Percentiles rank a stretch among this genome's conserved stretches.
phyloP scores from a whole-genome alignment of 2,329 filamentous ascomycete genomes.

The Penicillium psychrosexuale region DNA sequence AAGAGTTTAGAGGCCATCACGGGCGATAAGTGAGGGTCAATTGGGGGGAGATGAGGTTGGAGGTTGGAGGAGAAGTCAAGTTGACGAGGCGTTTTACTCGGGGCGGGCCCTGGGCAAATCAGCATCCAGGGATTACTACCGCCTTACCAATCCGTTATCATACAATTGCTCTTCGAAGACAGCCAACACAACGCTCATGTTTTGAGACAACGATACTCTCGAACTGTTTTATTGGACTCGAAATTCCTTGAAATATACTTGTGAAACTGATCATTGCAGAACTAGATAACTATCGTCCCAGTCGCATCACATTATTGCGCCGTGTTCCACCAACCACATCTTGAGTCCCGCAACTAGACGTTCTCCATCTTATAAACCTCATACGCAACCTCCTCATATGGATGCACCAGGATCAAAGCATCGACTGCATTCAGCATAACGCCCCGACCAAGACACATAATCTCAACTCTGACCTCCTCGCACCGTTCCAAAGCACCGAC shows the following conservation, averaged over 20 bases:
- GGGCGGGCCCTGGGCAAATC: constrained; percentile 33
- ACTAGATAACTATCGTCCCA: background rate
- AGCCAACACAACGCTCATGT: background rate
- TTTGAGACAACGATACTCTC: background rate
- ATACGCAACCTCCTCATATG: constrained; percentile 47
- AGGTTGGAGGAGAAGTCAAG: constrained; percentile 28
- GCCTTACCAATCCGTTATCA: constrained; percentile 15
- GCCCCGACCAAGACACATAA: constrained; percentile 41
- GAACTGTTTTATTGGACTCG: background rate
- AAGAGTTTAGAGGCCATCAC: constrained; percentile 80
- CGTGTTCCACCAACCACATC: background rate
- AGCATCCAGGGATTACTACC: constrained; percentile 36
- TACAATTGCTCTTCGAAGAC: background rate
- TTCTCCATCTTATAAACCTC: constrained; percentile 46
- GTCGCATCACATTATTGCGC: background rate
- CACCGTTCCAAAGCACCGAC: constrained; percentile 40
- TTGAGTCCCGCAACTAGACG: constrained; percentile 23
- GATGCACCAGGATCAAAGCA: constrained; percentile 43
- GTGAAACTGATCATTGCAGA: background rate
- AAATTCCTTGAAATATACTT: background rate
- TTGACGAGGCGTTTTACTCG: constrained; percentile 34
- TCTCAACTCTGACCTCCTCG: constrained; percentile 45
- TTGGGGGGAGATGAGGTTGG: constrained; percentile 24
- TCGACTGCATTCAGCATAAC: constrained; percentile 41
- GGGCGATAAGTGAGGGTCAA: constrained; percentile 20